Conservation (phyloP, 75 land plant genomes). For the Sequoiadendron giganteum region DNA sequence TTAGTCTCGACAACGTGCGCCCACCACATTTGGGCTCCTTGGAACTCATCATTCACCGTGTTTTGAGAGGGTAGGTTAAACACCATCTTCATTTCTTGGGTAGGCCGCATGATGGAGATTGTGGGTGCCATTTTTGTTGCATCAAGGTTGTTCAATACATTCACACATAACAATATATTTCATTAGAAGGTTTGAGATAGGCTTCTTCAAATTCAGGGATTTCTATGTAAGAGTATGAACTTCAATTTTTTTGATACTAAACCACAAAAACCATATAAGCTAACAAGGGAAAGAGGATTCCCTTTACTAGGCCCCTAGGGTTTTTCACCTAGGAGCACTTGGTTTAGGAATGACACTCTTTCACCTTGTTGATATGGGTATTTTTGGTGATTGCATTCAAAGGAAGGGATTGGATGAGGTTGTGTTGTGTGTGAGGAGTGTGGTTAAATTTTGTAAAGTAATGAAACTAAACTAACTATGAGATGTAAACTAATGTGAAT, state of each 20-base stretch:
- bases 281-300: too few relatives aligned
- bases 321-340: too few relatives aligned
- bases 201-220: not conserved
- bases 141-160: constrained; percentile 12
- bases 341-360: too few relatives aligned
- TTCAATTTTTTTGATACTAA: not conserved
- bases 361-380: too few relatives aligned
- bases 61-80: constrained; percentile 47
- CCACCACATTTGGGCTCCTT: constrained; percentile 43
- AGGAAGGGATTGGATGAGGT: too few relatives aligned
- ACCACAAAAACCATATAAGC: too few relatives aligned
- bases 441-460: too few relatives aligned
- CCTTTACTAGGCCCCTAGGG: too few relatives aligned
- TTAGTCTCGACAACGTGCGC: not conserved
- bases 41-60: constrained; percentile 32
- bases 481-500: too few relatives aligned
- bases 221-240: not conserved
- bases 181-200: not conserved
- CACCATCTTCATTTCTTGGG: constrained; percentile 15
- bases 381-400: too few relatives aligned
- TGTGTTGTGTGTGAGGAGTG: too few relatives aligned
- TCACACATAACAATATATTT: not conserved
- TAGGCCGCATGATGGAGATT: constrained; percentile 29
- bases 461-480: too few relatives aligned
- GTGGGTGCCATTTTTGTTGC: constrained; percentile 21